phyloP scores from a whole-genome alignment of 768 basidiomycete species.

The Tulasnella sp. region DNA sequence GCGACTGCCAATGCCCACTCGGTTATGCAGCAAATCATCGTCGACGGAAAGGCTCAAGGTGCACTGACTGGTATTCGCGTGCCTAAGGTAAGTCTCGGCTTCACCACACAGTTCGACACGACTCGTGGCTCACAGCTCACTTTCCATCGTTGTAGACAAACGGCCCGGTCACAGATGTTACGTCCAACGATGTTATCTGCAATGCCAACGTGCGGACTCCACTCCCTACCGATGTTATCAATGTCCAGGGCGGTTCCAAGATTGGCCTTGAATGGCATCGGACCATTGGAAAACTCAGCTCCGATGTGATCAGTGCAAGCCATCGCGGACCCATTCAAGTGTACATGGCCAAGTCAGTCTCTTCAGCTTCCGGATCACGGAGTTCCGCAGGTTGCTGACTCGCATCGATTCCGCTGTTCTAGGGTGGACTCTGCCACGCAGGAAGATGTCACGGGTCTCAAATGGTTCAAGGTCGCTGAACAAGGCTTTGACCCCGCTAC shows the following conservation, averaged over 20 bases:
- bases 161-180: not conserved
- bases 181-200: not conserved
- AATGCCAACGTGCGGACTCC: not conserved
- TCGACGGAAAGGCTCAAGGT: conserved; percentile 1
- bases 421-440: not conserved
- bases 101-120: no score
- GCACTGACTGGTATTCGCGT: not conserved
- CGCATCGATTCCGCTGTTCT: not conserved
- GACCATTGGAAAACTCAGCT: not conserved
- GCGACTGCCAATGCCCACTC: not conserved
- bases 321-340: not conserved
- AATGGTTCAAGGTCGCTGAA: conserved; percentile 3
- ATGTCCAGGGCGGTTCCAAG: not conserved
- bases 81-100: not conserved
- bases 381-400: not conserved
- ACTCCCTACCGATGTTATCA: not conserved
- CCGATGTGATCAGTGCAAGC: not conserved
- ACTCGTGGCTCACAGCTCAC: not conserved
- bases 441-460: not conserved
- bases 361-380: not conserved
- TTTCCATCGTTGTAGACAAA: not conserved
- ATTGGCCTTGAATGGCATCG: not conserved
- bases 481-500: not conserved
- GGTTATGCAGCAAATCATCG: not conserved
- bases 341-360: conserved; percentile 6